Percentiles rank a stretch among this genome's conserved stretches.
Evolutionary conservation across 352 stramenopile genomes (phyloP).

Genomic region (Phytophthora ohioensis): DNA sequence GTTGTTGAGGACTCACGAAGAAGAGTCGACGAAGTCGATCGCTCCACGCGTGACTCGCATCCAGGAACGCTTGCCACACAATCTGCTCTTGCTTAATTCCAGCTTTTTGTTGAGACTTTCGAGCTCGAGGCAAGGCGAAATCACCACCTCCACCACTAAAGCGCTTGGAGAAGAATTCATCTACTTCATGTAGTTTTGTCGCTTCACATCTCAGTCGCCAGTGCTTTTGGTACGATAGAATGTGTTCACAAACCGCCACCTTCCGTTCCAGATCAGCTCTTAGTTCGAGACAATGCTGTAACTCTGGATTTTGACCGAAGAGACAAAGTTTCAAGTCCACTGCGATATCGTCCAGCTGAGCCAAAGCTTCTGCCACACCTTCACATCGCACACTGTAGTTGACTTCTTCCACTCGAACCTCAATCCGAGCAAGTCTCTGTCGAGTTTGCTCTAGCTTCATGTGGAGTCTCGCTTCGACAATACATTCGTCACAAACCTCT

Average conservation of each 20-base stretch:
- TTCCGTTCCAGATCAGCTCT: slow-evolving; percentile 46
- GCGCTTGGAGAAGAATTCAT: slow-evolving; percentile 62
- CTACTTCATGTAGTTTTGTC: slow-evolving; percentile 62
- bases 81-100: slow-evolving; percentile 30
- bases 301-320: slow-evolving; percentile 52
- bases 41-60: slow-evolving; percentile 46
- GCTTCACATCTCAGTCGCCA: slow-evolving; percentile 59
- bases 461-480: slow-evolving; percentile 61
- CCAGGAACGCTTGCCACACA: slow-evolving; percentile 48
- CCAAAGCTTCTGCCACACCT: slow-evolving; percentile 38
- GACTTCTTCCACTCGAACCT: slow-evolving; percentile 41
- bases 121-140: slow-evolving; percentile 26
- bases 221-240: slow-evolving; percentile 53
- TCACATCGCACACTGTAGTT: slow-evolving; percentile 56
- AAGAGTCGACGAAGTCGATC: slow-evolving; percentile 54
- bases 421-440: slow-evolving; percentile 43
- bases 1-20: slow-evolving; percentile 41
- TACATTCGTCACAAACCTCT: slow-evolving; percentile 54
- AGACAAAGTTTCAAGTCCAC: slow-evolving; percentile 49
- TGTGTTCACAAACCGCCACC: slow-evolving; percentile 42
- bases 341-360: slow-evolving; percentile 44
- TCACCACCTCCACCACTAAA: slow-evolving; percentile 18
- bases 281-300: slow-evolving; percentile 43
- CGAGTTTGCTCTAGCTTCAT: slow-evolving; percentile 43
- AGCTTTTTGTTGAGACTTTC: slow-evolving; percentile 14